Percentiles rank a stretch among this genome's conserved stretches.
phyloP scores from a whole-genome alignment of 1,284 basidiomycete genomes.

The Ganoderma lingzhi region DNA sequence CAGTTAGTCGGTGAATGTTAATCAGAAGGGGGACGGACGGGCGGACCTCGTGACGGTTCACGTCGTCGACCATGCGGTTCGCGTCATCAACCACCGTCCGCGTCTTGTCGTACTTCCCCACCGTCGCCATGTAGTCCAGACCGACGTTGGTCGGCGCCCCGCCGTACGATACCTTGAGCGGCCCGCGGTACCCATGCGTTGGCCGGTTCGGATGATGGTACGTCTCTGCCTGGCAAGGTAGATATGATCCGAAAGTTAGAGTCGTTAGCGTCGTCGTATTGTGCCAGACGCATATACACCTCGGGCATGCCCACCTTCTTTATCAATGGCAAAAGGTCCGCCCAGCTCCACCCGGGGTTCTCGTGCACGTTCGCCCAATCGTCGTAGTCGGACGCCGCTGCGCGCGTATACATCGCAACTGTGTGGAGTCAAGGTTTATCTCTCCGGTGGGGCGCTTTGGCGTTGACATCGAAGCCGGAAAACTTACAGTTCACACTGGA shows the following conservation, averaged over 20 bases:
- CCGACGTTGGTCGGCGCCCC: conserved; percentile 35
- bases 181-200: conserved; percentile 37
- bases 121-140: conserved; percentile 33
- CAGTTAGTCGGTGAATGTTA: neutral
- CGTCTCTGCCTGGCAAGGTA: conserved; percentile 23
- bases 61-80: conserved; percentile 34
- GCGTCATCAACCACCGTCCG: conserved; percentile 28
- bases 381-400: conserved; percentile 62
- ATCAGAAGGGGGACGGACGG: conserved; percentile 39
- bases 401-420: conserved; percentile 56
- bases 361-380: conserved; percentile 55
- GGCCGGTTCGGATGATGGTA: conserved; percentile 26
- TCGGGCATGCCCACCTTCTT: conserved; percentile 29
- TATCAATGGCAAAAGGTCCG: conserved; percentile 50
- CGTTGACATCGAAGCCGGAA: neutral
- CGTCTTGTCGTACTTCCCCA: conserved; percentile 27
- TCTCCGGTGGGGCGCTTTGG: conserved; percentile 19
- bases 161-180: conserved; percentile 39
- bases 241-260: too few species aligned
- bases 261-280: too few species aligned
- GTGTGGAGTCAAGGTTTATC: neutral
- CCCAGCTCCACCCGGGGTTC: conserved; percentile 61
- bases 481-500: conserved; percentile 63
- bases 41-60: conserved; percentile 36
- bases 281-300: too few species aligned